Base-by-base conservation (phyloP, 176 grass and related monocot genomes). In the Aegilops speltoides region DNA sequence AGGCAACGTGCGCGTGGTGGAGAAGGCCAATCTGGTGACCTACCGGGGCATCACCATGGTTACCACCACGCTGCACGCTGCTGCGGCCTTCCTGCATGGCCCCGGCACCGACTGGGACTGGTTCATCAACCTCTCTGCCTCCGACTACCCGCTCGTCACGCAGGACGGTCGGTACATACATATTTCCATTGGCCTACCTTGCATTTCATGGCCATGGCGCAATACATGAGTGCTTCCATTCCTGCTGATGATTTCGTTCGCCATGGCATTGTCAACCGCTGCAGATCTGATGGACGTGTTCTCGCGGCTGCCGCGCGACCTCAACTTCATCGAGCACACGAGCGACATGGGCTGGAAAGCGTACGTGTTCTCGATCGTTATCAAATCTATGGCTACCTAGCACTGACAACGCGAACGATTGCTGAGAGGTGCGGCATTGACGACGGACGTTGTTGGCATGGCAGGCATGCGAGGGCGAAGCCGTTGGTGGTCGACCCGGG, bases 261-360 rank as follows among this genome's bases (percentile, higher is more conserved):
- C 12, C 13, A 48, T 48, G 45, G 45, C 45, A 16, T 16, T 16
- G 14, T 50, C 46, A 16, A 52, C 50, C 5, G 0, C 2, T 54
- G 16, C 90, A 98, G 97, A 98, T 85, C 76, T 98, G 83, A 91
- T 98, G 54, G 87, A 77, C 24, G 88, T 90, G 62, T 98, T 98
- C 89, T 92, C 97, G 7, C 67, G 56, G 24, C 64, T 96, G 82
- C 94, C 91, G 11, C 94, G 94, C 85, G 83, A 98, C 82, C 88
- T 96, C 33, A 98, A 89, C 84, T 98, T 98, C 90, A 67, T 96
- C 23, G 80, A 95, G 59, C 92, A 98, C 64, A 94, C 92, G 29
- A 98, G 94, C 73, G 85, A 76, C 23, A 90, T 98, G 60, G 97
- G 97, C 56, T 96, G 97, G 97, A 98, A 94, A 64, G 95, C 94